These are phyloP conservation scores for Elaeagnus macrophylla DNA, from an alignment of 306 rosid species.

Conservation along the genomic window DNA sequence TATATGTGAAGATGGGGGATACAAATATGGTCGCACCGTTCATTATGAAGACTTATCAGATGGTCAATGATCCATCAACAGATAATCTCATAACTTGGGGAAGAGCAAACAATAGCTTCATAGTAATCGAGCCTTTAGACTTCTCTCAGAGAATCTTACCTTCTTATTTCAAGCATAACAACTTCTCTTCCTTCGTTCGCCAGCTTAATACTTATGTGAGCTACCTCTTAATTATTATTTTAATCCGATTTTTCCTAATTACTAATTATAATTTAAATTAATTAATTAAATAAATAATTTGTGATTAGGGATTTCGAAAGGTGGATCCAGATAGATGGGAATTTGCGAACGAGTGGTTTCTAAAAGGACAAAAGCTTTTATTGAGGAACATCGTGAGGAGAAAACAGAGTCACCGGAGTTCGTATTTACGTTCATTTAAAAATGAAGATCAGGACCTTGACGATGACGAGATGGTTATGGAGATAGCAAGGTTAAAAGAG, in stretches of 20 bases:
- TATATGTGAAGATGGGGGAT: constrained; percentile 40
- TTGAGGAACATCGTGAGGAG: constrained; percentile 51
- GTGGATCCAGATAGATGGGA: constrained; percentile 96
- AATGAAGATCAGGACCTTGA: constrained; percentile 29
- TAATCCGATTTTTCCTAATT: neutral
- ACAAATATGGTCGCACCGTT: constrained; percentile 68
- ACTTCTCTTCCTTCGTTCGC: constrained; percentile 88
- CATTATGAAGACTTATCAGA: constrained; percentile 74
- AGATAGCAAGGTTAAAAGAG: constrained; percentile 53
- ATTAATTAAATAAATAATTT: neutral
- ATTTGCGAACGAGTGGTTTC: constrained; percentile 88
- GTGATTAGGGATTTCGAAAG: constrained; percentile 64
- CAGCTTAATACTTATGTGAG: constrained; percentile 89
- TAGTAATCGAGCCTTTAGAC: constrained; percentile 65
- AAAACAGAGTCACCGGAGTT: constrained; percentile 25
- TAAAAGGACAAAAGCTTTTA: constrained; percentile 65
- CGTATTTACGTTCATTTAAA: constrained; percentile 12
- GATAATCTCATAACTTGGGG: constrained; percentile 72
- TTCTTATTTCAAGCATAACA: constrained; percentile 84
- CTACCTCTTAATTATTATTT: neutral
- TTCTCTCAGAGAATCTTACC: constrained; percentile 67
- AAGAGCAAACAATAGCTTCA: constrained; percentile 67
- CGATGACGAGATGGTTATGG: constrained; percentile 47
- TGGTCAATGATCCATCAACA: constrained; percentile 72
- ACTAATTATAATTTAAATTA: too few relatives aligned